A percentile compares a stretch with the other conserved stretches of the same genome.
Conservation (phyloP, 1,284 basidiomycete species). For the Boletellus deceptivus region DNA sequence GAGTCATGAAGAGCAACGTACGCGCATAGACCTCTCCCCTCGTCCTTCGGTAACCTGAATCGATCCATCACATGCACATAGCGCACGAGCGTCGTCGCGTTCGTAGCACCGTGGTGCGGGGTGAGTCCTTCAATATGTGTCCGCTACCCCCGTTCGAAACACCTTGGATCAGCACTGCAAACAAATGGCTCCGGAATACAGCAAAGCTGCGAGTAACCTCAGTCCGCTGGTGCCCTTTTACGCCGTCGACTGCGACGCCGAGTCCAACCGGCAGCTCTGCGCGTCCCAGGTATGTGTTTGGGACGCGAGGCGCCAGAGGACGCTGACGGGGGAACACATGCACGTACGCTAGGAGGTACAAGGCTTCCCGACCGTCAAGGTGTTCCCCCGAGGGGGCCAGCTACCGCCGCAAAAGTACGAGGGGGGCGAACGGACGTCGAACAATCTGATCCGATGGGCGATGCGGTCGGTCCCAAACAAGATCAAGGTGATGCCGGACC, state of each 20-base stretch:
- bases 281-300: slow-evolving; percentile 59
- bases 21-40: slow-evolving; percentile 28
- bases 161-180: slow-evolving; percentile 70
- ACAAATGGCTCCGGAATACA: slow-evolving; percentile 81
- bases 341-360: slow-evolving; percentile 58
- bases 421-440: slow-evolving; percentile 68
- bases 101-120: slow-evolving; percentile 88
- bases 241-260: slow-evolving; percentile 89
- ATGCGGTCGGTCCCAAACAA: slow-evolving; percentile 69
- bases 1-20: slow-evolving; percentile 76
- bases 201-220: slow-evolving; percentile 77
- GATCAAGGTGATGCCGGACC: slow-evolving; percentile 61
- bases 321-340: not conserved
- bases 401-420: slow-evolving; percentile 70
- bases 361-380: slow-evolving; percentile 92
- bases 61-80: slow-evolving; percentile 35
- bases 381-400: slow-evolving; percentile 74
- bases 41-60: not conserved
- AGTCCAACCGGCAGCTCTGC: slow-evolving; percentile 79
- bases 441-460: slow-evolving; percentile 76
- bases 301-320: not conserved
- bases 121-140: slow-evolving; percentile 44
- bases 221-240: slow-evolving; percentile 85
- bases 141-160: not conserved
- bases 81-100: slow-evolving; percentile 80